phyloP scores from a whole-genome alignment of 192 early-diverging fungal genomes.

The Backusella luteola region DNA sequence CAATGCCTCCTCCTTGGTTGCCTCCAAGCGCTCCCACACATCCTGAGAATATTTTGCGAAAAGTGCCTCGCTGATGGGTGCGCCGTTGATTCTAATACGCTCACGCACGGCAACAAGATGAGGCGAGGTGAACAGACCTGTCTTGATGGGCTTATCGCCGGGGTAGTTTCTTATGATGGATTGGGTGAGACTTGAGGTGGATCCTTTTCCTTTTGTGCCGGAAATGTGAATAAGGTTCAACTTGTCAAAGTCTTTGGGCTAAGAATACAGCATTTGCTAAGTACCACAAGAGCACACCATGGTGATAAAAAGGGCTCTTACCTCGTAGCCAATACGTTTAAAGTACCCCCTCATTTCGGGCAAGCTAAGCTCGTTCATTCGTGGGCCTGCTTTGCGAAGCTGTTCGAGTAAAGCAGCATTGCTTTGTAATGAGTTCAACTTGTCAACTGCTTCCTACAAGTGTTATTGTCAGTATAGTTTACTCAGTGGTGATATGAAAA shows the following conservation, averaged over 20 bases:
- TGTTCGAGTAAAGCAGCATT: conserved; percentile 77
- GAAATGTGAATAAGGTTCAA: conserved; percentile 80
- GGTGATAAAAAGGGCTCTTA: conserved; percentile 31
- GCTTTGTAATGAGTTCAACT: conserved; percentile 84
- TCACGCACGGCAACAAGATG: conserved; percentile 92
- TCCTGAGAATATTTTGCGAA: conserved; percentile 91
- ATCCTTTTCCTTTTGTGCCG: conserved; percentile 89
- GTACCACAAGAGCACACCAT: not conserved
- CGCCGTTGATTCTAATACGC: conserved; percentile 90
- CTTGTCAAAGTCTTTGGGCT: conserved; percentile 65
- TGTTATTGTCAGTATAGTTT: not conserved
- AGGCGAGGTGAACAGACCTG: conserved; percentile 91
- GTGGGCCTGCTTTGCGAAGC: conserved; percentile 64
- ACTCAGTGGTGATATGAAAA: not conserved
- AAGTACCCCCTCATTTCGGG: conserved; percentile 68
- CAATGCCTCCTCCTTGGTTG: conserved; percentile 42
- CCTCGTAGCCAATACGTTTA: conserved; percentile 73
- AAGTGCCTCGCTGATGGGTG: conserved; percentile 64
- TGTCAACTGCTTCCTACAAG: conserved; percentile 69
- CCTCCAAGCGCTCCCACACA: conserved; percentile 73
- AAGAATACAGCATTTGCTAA: conserved; percentile 24
- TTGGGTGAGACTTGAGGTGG: conserved; percentile 78
- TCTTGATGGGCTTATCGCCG: conserved; percentile 32
- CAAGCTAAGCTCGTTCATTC: conserved; percentile 57
- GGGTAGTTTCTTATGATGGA: conserved; percentile 65